phyloP scores from a whole-genome alignment of 495 filamentous ascomycete genomes.

The Talaromyces thailandensis region DNA sequence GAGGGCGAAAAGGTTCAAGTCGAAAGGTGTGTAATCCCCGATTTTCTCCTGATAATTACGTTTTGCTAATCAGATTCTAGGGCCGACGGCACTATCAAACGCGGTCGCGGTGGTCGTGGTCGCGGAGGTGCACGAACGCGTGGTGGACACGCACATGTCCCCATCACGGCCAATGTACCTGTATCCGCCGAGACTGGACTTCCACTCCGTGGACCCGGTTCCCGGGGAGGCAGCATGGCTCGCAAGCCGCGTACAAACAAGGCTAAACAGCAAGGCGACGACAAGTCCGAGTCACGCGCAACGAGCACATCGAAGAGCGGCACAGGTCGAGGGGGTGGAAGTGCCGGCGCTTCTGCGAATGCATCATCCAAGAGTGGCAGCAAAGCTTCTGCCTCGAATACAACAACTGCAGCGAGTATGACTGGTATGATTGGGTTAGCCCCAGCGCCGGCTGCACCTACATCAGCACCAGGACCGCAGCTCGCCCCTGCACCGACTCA shows the following conservation, averaged over 20 bases:
- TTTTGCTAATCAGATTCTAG: conserved; percentile 26
- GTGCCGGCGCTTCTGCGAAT: conserved; percentile 19
- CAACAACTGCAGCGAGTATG: not conserved
- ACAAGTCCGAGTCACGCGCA: conserved; percentile 48
- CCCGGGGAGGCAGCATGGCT: conserved; percentile 64
- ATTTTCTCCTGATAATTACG: not conserved
- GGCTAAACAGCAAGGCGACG: conserved; percentile 42
- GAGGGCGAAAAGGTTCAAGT: conserved; percentile 83
- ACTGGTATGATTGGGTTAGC: conserved; percentile 21
- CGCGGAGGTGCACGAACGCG: conserved; percentile 36
- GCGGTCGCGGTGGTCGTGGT: conserved; percentile 66
- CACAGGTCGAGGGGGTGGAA: conserved; percentile 23
- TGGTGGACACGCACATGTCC: conserved; percentile 27
- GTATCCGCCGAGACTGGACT: conserved; percentile 38
- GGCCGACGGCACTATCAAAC: conserved; percentile 66
- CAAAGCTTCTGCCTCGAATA: conserved; percentile 4
- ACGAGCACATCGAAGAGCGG: conserved; percentile 14
- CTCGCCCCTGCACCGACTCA: conserved; percentile 8
- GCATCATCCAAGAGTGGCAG: conserved; percentile 7
- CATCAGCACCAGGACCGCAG: conserved; percentile 20
- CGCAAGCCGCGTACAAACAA: conserved; percentile 78
- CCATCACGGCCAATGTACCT: conserved; percentile 30
- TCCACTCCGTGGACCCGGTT: conserved; percentile 61
- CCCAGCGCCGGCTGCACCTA: conserved; percentile 19
- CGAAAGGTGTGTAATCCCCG: conserved; percentile 53